Base-by-base conservation (phyloP, 2,329 filamentous ascomycete genomes). In the Epichloe uncinata region DNA sequence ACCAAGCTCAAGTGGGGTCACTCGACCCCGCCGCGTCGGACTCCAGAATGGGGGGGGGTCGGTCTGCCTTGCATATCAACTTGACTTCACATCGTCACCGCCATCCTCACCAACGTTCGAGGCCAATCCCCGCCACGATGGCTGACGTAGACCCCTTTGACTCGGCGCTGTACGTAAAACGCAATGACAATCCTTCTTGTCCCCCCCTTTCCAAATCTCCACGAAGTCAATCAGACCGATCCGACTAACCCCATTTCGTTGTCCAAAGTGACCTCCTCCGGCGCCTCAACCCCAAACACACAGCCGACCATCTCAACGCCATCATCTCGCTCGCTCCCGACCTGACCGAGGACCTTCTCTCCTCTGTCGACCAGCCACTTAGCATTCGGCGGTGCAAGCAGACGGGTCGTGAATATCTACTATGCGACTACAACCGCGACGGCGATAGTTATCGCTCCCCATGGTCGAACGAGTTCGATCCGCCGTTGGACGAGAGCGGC, bases 341-440 rank as follows among this genome's bases (percentile, higher is more conserved):
- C 59, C 83, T 98, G 53, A 93, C 91, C 62, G 93, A 98, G 75
- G 93, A 98, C 67, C 87, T 98, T 42, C 87, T 98, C 57, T 93
- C 91, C 57, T 95, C 91, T 22, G 93, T 98, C 60, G 93, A 98
- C 70, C 91, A 97, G 68, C 93, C 93, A 22, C 83, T 98, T 51
- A 82, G 85, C 52, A 79, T 94, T 55, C 83, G 85, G 60, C 85
- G 87, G 57, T 97, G 93, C 75, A 81, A 81, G 59, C 86, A 90
- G 69, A 85, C 87, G 34, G 88, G 89, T 60, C 86, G 91, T 58
- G 93, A 97, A 71, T 98, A 95, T 73, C 81, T 98, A 48, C 85
- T 96, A 62, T 98, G 93, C 76, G 93, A 98, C 78, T 98, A 98
- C 78, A 98, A 98, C 77, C 90, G 93, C 56, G 93, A 98, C 70